These are phyloP conservation scores for Fusarium newnesense DNA, from an alignment of 2,329 filamentous ascomycete species.

Conservation along the genomic window DNA sequence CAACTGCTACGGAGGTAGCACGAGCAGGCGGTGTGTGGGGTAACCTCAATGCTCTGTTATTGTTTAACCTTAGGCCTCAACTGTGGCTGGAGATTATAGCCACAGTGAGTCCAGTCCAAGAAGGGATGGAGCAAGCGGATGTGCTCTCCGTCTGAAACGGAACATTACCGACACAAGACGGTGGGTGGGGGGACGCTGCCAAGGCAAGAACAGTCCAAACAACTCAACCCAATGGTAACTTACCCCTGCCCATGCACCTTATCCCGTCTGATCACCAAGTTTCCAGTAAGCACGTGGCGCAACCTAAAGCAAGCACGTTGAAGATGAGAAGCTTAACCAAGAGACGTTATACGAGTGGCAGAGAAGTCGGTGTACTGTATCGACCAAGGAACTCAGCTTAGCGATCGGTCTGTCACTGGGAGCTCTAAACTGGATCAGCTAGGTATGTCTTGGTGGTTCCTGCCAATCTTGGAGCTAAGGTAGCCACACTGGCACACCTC, in stretches of 20 bases:
- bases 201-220: conserved; percentile 17
- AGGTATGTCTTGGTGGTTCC: neutral
- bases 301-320: conserved; percentile 29
- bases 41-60: conserved; percentile 5
- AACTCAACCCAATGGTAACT: neutral
- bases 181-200: neutral
- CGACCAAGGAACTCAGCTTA: neutral
- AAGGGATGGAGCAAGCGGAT: too few relatives aligned
- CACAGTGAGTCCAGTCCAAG: neutral
- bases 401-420: conserved; percentile 15
- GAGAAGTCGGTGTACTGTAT: neutral
- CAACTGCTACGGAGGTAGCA: neutral
- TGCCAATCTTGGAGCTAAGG: conserved; percentile 1
- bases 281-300: conserved; percentile 25
- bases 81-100: conserved; percentile 15
- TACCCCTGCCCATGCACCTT: conserved; percentile 13
- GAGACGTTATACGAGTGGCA: neutral
- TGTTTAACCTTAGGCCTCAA: conserved; percentile 34
- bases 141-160: conserved; percentile 29
- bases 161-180: neutral
- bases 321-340: conserved; percentile 24
- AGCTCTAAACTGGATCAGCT: conserved; percentile 14
- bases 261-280: neutral
- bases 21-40: conserved; percentile 27
- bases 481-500: conserved; percentile 36